Evolutionary conservation across 257 asterid species (phyloP).

Genomic region (Linderniella brevidens): DNA sequence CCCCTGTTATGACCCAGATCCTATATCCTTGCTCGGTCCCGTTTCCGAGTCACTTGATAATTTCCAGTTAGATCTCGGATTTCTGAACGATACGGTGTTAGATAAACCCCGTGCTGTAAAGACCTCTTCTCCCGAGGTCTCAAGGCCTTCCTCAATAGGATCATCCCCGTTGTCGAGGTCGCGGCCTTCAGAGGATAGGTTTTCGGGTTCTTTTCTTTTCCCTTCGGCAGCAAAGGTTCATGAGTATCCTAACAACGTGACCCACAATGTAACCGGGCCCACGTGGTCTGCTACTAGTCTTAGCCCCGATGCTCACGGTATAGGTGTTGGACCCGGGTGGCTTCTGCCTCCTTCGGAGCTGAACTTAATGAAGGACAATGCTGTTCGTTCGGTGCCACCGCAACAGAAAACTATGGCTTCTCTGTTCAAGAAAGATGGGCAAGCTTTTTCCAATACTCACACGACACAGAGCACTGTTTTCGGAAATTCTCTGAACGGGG

Average conservation of each 20-base stretch:
- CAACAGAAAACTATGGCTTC: constrained; percentile 91
- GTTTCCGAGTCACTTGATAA: constrained; percentile 90
- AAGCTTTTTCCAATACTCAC: constrained; percentile 26
- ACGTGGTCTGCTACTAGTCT: constrained; percentile 93
- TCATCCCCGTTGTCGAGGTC: constrained; percentile 74
- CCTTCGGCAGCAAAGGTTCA: constrained; percentile 28
- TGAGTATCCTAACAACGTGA: constrained; percentile 24
- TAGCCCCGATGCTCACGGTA: constrained; percentile 70
- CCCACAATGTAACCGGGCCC: constrained; percentile 60
- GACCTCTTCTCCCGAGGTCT: constrained; percentile 41
- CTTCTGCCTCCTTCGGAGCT: constrained; percentile 40
- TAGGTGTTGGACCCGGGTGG: constrained; percentile 73
- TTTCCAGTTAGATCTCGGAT: constrained; percentile 76
- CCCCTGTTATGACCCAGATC: constrained; percentile 93
- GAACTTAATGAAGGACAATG: constrained; percentile 42
- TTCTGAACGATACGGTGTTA: constrained; percentile 31
- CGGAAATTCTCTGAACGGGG: constrained; percentile 55
- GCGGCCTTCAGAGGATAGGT: constrained; percentile 57
- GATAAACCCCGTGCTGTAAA: constrained; percentile 41
- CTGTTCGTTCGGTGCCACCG: constrained; percentile 26
- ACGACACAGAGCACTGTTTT: constrained; percentile 31
- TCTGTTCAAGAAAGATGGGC: constrained; percentile 70
- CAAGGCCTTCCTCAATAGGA: constrained; percentile 77
- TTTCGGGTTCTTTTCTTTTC: constrained; percentile 24
- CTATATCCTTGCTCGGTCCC: constrained; percentile 85